A percentile compares a stretch with the other conserved stretches of the same genome.
Conservation (phyloP, 805 yeast genomes). For the Hanseniaspora taiwanica region DNA sequence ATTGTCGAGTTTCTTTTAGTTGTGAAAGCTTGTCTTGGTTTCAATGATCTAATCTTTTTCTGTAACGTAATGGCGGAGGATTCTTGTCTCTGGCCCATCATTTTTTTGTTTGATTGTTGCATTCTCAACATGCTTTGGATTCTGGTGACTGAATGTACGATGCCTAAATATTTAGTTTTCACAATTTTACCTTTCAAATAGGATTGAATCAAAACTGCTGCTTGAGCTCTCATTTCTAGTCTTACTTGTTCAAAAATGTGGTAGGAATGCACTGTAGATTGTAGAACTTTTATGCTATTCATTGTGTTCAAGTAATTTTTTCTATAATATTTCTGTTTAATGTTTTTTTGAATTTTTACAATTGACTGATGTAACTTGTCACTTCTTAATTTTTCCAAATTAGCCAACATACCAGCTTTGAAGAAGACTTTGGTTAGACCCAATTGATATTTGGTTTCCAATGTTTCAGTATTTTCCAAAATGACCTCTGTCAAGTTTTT, state of each 20-base stretch:
- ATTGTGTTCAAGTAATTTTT: constrained; percentile 43
- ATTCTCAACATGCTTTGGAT: constrained; percentile 44
- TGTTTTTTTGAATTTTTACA: constrained; percentile 69
- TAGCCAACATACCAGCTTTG: constrained; percentile 93
- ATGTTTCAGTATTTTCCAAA: constrained; percentile 49
- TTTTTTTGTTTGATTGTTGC: constrained; percentile 36
- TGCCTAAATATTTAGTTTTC: constrained; percentile 25
- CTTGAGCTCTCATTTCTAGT: constrained; percentile 39
- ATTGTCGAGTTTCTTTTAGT: constrained; percentile 43
- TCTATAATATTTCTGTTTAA: constrained; percentile 54
- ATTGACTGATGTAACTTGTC: constrained; percentile 71
- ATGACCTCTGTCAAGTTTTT: constrained; percentile 57
- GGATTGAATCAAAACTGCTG: constrained; percentile 66
- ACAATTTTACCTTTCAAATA: constrained; percentile 40
- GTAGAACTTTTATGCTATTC: constrained; percentile 40
- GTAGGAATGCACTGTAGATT: constrained; percentile 51
- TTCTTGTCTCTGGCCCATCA: constrained; percentile 36
- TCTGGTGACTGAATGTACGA: constrained; percentile 22
- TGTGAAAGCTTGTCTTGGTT: constrained; percentile 41
- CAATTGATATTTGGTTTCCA: constrained; percentile 61
- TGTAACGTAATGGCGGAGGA: constrained; percentile 64
- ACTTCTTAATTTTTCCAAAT: constrained; percentile 71
- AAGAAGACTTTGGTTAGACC: constrained; percentile 92
- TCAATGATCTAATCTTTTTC: constrained; percentile 53
- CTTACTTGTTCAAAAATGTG: constrained; percentile 42